phyloP scores from a whole-genome alignment of 148 eudicot genomes.

The Limonium bicolor region DNA sequence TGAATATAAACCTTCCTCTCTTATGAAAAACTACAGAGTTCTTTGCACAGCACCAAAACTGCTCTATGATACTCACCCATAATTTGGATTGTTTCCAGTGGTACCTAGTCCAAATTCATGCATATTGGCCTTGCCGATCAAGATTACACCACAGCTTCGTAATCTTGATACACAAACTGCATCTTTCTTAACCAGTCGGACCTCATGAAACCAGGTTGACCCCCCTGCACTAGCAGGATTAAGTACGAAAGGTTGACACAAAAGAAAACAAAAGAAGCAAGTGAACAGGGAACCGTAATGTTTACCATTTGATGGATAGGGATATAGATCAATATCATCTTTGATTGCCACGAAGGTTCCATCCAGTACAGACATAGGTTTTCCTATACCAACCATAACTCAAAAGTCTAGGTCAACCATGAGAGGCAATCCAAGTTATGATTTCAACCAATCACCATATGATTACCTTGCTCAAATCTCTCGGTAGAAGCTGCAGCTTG shows the following conservation, averaged over 20 bases:
- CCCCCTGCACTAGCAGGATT: constrained; percentile 36
- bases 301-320: constrained; percentile 73
- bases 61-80: constrained; percentile 82
- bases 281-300: background rate
- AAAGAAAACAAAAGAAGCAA: background rate
- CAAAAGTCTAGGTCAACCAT: background rate
- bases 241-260: background rate
- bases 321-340: constrained; percentile 94
- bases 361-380: constrained; percentile 72
- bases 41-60: no score
- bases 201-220: constrained; percentile 86
- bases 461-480: constrained; percentile 81
- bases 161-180: constrained; percentile 71
- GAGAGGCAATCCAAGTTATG: background rate
- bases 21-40: no score
- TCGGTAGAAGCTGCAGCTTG: constrained; percentile 90
- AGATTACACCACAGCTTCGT: constrained; percentile 80
- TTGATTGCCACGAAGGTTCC: constrained; percentile 90
- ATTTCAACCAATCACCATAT: background rate
- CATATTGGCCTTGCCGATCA: constrained; percentile 98
- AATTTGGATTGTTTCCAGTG: constrained; percentile 82
- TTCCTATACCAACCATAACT: constrained; percentile 43
- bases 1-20: no score
- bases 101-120: constrained; percentile 93
- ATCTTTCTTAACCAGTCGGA: constrained; percentile 59